Evolutionary conservation across 441 rosid species (phyloP).

Genomic region (Heliophila coronopifolia): DNA sequence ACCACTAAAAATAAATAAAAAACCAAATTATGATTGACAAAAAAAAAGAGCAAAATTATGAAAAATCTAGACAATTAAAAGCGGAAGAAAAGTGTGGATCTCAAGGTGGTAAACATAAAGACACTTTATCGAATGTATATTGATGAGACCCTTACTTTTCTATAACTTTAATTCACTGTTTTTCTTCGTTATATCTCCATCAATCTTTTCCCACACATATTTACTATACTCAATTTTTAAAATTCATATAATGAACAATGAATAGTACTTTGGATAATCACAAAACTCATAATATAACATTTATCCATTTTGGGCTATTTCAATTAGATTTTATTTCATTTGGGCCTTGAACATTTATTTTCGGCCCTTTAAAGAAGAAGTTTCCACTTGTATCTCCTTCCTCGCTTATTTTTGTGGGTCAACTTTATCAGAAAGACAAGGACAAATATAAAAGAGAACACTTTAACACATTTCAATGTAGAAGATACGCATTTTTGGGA

Average conservation of each 20-base stretch:
- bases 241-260: too few relatives aligned
- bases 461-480: neutral
- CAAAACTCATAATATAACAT: neutral
- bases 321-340: neutral
- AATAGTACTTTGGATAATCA: too few relatives aligned
- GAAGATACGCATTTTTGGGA: neutral
- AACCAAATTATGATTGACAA: too few relatives aligned
- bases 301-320: constrained; percentile 6
- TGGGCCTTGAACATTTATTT: neutral
- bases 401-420: neutral
- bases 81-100: constrained; percentile 29
- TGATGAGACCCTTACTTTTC: constrained; percentile 31
- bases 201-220: constrained; percentile 17
- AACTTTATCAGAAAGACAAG: neutral
- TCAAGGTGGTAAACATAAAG: constrained; percentile 27
- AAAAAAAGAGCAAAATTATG: too few relatives aligned
- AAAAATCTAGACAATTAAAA: too few relatives aligned
- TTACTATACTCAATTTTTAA: too few relatives aligned
- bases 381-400: neutral
- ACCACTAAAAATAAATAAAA: too few relatives aligned
- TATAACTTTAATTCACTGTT: constrained; percentile 28
- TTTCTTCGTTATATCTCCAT: constrained; percentile 27
- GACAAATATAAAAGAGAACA: neutral
- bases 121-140: constrained; percentile 26
- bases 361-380: constrained; percentile 1